These are phyloP conservation scores for Cercophora scortea DNA, from an alignment of 495 filamentous ascomycete genomes.

Conservation along the genomic window DNA sequence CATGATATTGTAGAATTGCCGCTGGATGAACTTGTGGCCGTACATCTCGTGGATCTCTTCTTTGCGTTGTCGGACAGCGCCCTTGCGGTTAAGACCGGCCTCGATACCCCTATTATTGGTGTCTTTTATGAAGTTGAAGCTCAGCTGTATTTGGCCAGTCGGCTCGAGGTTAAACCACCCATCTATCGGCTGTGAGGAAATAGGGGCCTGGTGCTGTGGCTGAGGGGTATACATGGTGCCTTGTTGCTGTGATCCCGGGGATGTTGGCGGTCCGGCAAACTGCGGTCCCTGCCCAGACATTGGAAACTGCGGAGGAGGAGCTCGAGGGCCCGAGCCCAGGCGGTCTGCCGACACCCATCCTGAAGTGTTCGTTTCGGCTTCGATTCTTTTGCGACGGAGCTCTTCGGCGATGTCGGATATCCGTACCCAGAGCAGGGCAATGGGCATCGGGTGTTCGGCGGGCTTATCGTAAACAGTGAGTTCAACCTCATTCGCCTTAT, in stretches of 20 bases:
- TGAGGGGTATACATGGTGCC: slow-evolving; percentile 10
- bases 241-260: slow-evolving; percentile 19
- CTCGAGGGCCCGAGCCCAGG: slow-evolving; percentile 57
- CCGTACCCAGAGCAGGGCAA: slow-evolving; percentile 91
- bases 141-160: slow-evolving; percentile 74
- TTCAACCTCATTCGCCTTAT: slow-evolving; percentile 98
- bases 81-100: slow-evolving; percentile 84
- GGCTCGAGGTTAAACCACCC: slow-evolving; percentile 97
- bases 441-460: slow-evolving; percentile 81
- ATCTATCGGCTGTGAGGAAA: slow-evolving; percentile 68
- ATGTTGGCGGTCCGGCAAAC: slow-evolving; percentile 31
- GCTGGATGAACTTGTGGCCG: slow-evolving; percentile 94
- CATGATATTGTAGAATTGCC: slow-evolving; percentile 99
- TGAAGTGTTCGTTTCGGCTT: slow-evolving; percentile 79
- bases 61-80: slow-evolving; percentile 92
- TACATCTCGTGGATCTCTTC: slow-evolving; percentile 97
- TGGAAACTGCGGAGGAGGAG: slow-evolving; percentile 44
- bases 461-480: slow-evolving; percentile 95
- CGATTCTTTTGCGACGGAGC: slow-evolving; percentile 94
- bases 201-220: slow-evolving; percentile 19
- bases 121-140: slow-evolving; percentile 75
- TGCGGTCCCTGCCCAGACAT: slow-evolving; percentile 40
- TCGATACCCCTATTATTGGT: slow-evolving; percentile 42
- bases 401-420: slow-evolving; percentile 97
- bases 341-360: slow-evolving; percentile 97